These are phyloP conservation scores for Beauveria varroae DNA, from an alignment of 2,329 filamentous ascomycete genomes.

Conservation along the genomic window DNA sequence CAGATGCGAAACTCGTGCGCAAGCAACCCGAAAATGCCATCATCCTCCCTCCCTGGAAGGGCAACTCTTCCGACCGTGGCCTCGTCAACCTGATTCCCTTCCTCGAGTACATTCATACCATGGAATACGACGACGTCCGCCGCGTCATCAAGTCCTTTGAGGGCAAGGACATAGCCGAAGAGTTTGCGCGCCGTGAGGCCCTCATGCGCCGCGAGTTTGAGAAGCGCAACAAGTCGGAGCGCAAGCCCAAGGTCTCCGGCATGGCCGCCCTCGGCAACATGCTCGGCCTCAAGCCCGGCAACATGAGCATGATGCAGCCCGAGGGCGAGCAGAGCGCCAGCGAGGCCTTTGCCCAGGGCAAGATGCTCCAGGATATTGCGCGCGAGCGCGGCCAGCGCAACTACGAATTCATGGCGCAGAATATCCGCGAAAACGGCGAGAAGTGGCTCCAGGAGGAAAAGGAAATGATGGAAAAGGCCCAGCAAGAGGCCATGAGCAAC, in stretches of 20 bases:
- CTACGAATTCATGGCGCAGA: conserved; percentile 81
- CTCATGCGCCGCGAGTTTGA: conserved; percentile 79
- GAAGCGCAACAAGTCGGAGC: conserved; percentile 58
- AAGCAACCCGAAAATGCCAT: conserved; percentile 97
- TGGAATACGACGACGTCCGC: conserved; percentile 83
- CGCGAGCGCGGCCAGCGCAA: conserved; percentile 85
- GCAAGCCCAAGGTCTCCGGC: conserved; percentile 51
- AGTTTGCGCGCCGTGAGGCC: conserved; percentile 84
- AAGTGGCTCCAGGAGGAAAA: conserved; percentile 95
- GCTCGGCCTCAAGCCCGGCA: conserved; percentile 68
- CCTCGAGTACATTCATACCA: conserved; percentile 92
- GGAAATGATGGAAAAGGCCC: conserved; percentile 76
- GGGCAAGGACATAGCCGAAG: conserved; percentile 78
- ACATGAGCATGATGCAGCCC: conserved; percentile 49
- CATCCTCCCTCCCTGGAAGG: conserved; percentile 82
- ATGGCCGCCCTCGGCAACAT: conserved; percentile 63
- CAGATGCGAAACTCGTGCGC: conserved; percentile 70
- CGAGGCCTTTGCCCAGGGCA: conserved; percentile 81
- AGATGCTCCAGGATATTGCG: conserved; percentile 94
- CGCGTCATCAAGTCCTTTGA: conserved; percentile 82
- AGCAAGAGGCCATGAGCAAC: conserved; percentile 83
- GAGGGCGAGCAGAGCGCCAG: conserved; percentile 64
- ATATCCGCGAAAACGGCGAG: conserved; percentile 88
- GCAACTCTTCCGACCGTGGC: conserved; percentile 73
- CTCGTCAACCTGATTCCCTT: conserved; percentile 89